phyloP scores from a whole-genome alignment of 768 basidiomycete genomes.

The Psilocybe azurescens region DNA sequence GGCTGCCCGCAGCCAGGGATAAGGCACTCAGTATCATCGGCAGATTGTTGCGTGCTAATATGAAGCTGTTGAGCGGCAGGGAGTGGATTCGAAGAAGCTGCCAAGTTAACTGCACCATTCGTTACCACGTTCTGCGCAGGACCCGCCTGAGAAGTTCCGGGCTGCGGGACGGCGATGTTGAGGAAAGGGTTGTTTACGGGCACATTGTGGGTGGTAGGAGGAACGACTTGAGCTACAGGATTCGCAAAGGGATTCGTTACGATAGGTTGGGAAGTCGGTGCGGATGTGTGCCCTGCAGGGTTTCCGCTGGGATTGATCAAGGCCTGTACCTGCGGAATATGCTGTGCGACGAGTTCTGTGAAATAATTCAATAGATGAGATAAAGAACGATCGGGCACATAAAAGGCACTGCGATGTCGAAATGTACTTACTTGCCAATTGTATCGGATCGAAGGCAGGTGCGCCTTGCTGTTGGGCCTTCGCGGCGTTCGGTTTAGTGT shows the following conservation, averaged over 20 bases:
- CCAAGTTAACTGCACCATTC: slow-evolving; percentile 34
- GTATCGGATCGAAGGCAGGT: slow-evolving; percentile 40
- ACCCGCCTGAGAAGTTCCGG: slow-evolving; percentile 1
- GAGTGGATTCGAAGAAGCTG: slow-evolving; percentile 27
- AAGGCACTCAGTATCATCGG: slow-evolving; percentile 49
- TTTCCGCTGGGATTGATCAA: slow-evolving; percentile 29
- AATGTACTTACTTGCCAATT: slow-evolving; percentile 42
- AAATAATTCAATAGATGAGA: background rate
- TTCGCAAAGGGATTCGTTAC: slow-evolving; percentile 19
- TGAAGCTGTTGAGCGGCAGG: slow-evolving; percentile 36
- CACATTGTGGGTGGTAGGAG: slow-evolving; percentile 17
- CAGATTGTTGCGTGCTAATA: slow-evolving; percentile 39
- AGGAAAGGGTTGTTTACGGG: slow-evolving; percentile 39
- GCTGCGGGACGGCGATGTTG: slow-evolving; percentile 22
- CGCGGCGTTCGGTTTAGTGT: slow-evolving; percentile 18
- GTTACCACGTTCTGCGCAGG: slow-evolving; percentile 19
- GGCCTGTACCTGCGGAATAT: slow-evolving; percentile 51
- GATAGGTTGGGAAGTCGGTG: slow-evolving; percentile 14
- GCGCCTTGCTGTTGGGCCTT: slow-evolving; percentile 23
- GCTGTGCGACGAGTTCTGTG: slow-evolving; percentile 50
- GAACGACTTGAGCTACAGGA: slow-evolving; percentile 24
- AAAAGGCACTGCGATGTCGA: background rate
- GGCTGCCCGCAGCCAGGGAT: slow-evolving; percentile 63
- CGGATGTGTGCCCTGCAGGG: slow-evolving; percentile 4
- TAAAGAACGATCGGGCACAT: background rate